Base-by-base conservation (phyloP, 768 basidiomycete genomes). In the Rhizopogon sp. region DNA sequence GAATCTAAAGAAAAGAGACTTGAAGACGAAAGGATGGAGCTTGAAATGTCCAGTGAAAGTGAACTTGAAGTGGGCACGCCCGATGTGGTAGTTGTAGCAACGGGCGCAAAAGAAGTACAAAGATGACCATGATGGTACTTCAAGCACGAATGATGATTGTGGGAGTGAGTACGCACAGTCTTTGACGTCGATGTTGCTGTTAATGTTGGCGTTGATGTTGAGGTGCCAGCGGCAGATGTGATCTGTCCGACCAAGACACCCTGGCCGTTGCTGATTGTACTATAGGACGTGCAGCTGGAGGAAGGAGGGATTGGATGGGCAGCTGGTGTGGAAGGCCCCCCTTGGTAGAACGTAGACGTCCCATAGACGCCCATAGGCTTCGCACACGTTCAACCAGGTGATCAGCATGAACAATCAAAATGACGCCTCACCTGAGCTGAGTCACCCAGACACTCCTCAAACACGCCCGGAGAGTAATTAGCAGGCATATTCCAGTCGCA, bases 291-390 rank as follows among this genome's bases (percentile, higher is more conserved):
- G 74, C 93, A 94, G 20, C 76, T 69, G 16, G 82, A 87, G 2
- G 84, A 83, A 5, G 80, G 61, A 0, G 83, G 85, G 1, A 70
- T 72, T 3, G 83, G 78, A 61, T 85, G 82, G 2, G 83, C 73
- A 6, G 74, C 40, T 13, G 87, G 84, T 2, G 82, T 87, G 0
- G 57, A 65, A 0, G 78, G 74, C 33, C 82, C 68, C 39, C 84
- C 84, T 73, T 90, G 88, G 63, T 77, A 67, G 73, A 82, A 88
- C 0, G 85, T 86, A 13, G 84, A 87, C 16, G 72, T 67, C 35
- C 81, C 82, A 61, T 87, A 85, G n/a, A 87, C 76, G 29, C 85
- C 85, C 82, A 84, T 83, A 3, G 83, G 80, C 79, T 81, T 53
- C 43, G 53, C 9, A 22, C 9, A 37, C 17, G 35, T 10, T 49